Evolutionary conservation across 371 early-diverging fungal genomes (phyloP).

Genomic region (Mortierella sp.): DNA sequence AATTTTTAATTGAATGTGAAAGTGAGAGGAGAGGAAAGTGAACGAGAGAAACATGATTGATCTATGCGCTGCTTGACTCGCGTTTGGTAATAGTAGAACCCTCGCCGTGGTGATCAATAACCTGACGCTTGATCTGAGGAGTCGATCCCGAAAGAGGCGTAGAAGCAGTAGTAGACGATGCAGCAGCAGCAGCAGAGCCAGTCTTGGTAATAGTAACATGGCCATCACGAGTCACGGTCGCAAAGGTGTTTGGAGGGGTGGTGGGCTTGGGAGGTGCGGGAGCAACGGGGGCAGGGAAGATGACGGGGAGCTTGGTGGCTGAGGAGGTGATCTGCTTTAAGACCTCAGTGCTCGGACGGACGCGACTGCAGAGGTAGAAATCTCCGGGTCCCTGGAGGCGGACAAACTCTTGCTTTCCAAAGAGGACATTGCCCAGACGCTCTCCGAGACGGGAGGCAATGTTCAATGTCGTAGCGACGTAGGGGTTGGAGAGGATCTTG

Average conservation of each 20-base stretch:
- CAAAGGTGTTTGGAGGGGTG: slow-evolving; percentile 53
- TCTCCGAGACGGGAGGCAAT: slow-evolving; percentile 43
- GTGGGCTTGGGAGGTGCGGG: slow-evolving; percentile 46
- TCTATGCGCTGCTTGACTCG: slow-evolving; percentile 50
- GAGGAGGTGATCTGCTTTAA: slow-evolving; percentile 56
- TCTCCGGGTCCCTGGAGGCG: slow-evolving; percentile 79
- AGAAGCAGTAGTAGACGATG: slow-evolving; percentile 26
- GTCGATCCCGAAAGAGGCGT: slow-evolving; percentile 48
- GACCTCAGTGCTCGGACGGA: slow-evolving; percentile 65
- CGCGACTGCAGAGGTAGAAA: slow-evolving; percentile 74
- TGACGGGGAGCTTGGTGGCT: slow-evolving; percentile 44
- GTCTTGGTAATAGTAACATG: slow-evolving; percentile 42
- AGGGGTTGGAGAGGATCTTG: slow-evolving; percentile 53
- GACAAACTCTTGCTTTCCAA: slow-evolving; percentile 71
- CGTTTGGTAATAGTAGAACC: slow-evolving; percentile 51
- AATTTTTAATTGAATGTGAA: background rate
- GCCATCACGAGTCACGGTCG: slow-evolving; percentile 52
- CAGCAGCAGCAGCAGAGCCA: background rate
- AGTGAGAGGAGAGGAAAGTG: background rate
- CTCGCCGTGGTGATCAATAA: slow-evolving; percentile 47
- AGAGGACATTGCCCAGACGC: slow-evolving; percentile 51
- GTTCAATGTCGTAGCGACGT: slow-evolving; percentile 47
- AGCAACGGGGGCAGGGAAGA: slow-evolving; percentile 58
- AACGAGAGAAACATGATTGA: background rate
- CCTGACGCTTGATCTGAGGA: slow-evolving; percentile 50